Base-by-base conservation (phyloP, 23 red algal species). In the Gracilaria gracilis region DNA sequence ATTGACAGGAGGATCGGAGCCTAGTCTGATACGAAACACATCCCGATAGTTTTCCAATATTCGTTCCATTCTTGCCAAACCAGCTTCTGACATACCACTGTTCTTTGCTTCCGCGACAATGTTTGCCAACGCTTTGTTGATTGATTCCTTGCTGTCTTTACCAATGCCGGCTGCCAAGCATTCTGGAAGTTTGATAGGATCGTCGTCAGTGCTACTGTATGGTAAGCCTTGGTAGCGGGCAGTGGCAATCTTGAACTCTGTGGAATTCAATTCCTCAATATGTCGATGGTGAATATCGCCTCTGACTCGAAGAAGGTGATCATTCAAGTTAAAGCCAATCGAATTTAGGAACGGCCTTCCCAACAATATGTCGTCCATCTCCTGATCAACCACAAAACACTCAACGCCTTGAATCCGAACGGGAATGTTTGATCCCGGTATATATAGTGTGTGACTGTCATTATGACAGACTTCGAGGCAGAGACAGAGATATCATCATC, bases 311-410 rank as follows among this genome's bases (percentile, higher is more conserved):
- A 9, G 1, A 2, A 86, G 57, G 23, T 86, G 36, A 4, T 9
- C 11, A 9, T 72, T 38, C 2, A 86, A 39, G 34, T 86, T 35
- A 21, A 86, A 86, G 2, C 82, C 82, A 28, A 86, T 38, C 47
- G 39, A 24, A 2, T 86, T 86, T 2, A 86, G 37, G 57, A 86
- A 71, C 7, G 61, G 82, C 42, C 65, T 11, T 33, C 82, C 82
- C 7, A 86, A 35, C 21, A 86, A 61, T 38, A 86, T 36, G 2
- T 86, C 82, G 42, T 67, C 82, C 82, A 86, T 86, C 2, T 6
- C 39, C 16, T 37, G 2, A 62, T 86, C 82, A 4, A 57, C 61
- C 35, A 86, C 38, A 61, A 47, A 29, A 23, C 71, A 73, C 39
- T 86, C 62, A 13, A 86, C 9, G 39, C 32, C 35, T 3, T 29